Evolutionary conservation across 768 basidiomycete genomes (phyloP).

Genomic region (Boletus pseudo-olivaceus): DNA sequence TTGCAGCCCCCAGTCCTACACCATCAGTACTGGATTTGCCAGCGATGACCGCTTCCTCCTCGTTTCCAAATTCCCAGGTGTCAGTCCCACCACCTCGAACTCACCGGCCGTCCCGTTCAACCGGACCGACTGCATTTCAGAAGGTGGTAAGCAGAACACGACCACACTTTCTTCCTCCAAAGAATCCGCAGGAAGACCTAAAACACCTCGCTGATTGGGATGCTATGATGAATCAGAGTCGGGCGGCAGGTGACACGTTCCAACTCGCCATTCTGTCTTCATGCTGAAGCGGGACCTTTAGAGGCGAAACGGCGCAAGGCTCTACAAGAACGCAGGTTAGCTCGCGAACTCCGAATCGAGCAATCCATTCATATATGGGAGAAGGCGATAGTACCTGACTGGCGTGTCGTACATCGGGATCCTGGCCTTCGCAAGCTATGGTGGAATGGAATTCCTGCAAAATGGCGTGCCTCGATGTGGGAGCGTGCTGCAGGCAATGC

Average conservation of each 20-base stretch:
- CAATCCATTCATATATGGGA: conserved; percentile 75
- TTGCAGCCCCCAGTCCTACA: neutral
- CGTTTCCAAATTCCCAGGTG: conserved; percentile 24
- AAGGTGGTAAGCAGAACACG: conserved; percentile 81
- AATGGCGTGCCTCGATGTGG: conserved; percentile 79
- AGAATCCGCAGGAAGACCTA: conserved; percentile 67
- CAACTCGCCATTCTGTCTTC: neutral
- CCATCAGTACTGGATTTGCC: conserved; percentile 21
- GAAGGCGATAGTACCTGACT: conserved; percentile 75
- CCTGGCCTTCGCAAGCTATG: conserved; percentile 66
- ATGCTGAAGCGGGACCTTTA: conserved; percentile 24
- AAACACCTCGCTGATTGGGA: conserved; percentile 88
- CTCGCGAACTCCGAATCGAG: conserved; percentile 66
- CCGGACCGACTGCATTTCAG: conserved; percentile 69
- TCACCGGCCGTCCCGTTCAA: conserved; percentile 49
- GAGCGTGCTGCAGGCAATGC: conserved; percentile 81
- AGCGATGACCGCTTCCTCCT: conserved; percentile 30
- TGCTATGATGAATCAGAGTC: conserved; percentile 82
- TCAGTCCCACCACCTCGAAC: conserved; percentile 14
- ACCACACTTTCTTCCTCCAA: conserved; percentile 84
- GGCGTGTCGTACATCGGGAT: conserved; percentile 69
- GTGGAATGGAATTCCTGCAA: conserved; percentile 88
- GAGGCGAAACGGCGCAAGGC: conserved; percentile 71
- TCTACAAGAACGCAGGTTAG: conserved; percentile 56
- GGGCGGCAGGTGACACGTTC: conserved; percentile 53